Evolutionary conservation across 1,284 basidiomycete species (phyloP), one percentile per base, ranked within the genome.

Genomic region (Hymenochaete sp.): DNA sequence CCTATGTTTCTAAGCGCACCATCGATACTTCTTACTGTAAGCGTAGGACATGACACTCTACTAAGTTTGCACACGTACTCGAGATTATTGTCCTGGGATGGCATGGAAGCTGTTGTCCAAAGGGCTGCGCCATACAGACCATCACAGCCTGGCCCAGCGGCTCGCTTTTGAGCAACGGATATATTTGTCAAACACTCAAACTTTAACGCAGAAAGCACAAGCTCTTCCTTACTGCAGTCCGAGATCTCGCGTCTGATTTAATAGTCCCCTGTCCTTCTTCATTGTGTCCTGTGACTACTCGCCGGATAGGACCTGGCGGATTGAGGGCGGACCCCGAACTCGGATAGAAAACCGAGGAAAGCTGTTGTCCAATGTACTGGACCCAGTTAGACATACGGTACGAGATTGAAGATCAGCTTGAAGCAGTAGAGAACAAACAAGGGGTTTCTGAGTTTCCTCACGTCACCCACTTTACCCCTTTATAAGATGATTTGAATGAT

Each of bases 41-140:
- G 29, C 27, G 36, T 45, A 13, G 21, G 14, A 10, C 28, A 31
- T 14, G 14, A n/a, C n/a, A n/a, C n/a, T n/a, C n/a, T n/a, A n/a
- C n/a, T n/a, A n/a, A n/a, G n/a, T n/a, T n/a, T n/a, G n/a, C n/a
- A n/a, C 13, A 48, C 56, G n/a, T 38, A 65, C 64, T 56, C 55
- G n/a, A 49, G 59, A 38, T 77, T 78, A 51, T 75, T 79, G 49
- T 79, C 75, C 9, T 67, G 66, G 1, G 71, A 71, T 3, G 77
- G 77, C 9, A 75, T 47, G 2, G 65, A 61, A 45, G 72, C 69
- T 2, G 73, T 75, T 14, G 64, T 60, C 76, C 77, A 79, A 24
- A 77, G 59, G 3, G 61, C 53, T 27, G 48, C 61, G 16, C 60
- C 55, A 38, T 55, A 62, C 21, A 59, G 60, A 22, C 64, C 64